These are phyloP conservation scores for Globisporangium yorkense DNA, from an alignment of 352 stramenopile genomes.

Conservation along the genomic window DNA sequence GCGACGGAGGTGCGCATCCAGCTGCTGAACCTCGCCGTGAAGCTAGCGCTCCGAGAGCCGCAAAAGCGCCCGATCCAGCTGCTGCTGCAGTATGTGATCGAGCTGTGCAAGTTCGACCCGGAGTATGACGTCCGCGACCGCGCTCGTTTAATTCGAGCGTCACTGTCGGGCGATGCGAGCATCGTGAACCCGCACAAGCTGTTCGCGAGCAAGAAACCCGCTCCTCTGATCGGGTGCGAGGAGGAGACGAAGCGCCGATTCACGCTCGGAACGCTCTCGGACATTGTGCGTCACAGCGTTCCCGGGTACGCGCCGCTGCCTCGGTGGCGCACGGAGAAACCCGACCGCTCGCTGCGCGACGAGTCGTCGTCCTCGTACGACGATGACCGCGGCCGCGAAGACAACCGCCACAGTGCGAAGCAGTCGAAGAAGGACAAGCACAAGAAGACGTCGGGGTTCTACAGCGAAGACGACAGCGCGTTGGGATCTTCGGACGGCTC, in stretches of 20 bases:
- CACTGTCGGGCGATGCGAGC: conserved; percentile 47
- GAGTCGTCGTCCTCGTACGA: conserved; percentile 46
- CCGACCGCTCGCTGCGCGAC: conserved; percentile 71
- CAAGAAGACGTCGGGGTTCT: conserved; percentile 52
- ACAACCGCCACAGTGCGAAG: conserved; percentile 12
- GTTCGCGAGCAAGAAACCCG: conserved; percentile 75
- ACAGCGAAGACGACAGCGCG: conserved; percentile 60
- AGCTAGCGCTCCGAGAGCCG: conserved; percentile 76
- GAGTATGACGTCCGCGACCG: conserved; percentile 92
- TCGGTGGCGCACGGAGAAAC: conserved; percentile 62
- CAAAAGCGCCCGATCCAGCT: conserved; percentile 70
- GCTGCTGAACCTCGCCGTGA: conserved; percentile 90
- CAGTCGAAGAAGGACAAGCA: conserved; percentile 15
- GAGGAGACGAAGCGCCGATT: conserved; percentile 74
- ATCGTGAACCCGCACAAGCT: conserved; percentile 69
- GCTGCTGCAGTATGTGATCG: conserved; percentile 88
- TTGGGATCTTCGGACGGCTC: conserved; percentile 23
- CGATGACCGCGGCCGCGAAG: conserved; percentile 15
- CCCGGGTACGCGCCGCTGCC: conserved; percentile 75
- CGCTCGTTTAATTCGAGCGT: conserved; percentile 78
- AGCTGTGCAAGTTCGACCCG: conserved; percentile 90
- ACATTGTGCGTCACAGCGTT: conserved; percentile 82
- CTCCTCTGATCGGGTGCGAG: conserved; percentile 65
- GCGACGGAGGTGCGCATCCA: conserved; percentile 86
- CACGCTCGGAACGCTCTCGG: conserved; percentile 82